These are phyloP conservation scores for Hirsutella minnesotensis DNA, from an alignment of 2,329 filamentous ascomycete genomes.

Conservation along the genomic window DNA sequence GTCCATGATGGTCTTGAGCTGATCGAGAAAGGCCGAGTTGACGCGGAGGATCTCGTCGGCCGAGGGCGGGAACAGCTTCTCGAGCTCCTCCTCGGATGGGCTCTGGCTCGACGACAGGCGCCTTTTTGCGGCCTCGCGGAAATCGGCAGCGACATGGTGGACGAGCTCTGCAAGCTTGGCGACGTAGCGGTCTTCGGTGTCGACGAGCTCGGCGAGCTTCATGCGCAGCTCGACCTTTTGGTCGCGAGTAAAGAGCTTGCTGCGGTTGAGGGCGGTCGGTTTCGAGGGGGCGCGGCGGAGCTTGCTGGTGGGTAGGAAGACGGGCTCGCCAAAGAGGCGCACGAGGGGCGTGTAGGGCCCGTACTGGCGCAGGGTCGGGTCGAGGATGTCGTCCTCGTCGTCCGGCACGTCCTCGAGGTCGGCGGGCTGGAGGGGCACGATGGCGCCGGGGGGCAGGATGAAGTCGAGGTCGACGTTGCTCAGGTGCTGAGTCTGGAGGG, in stretches of 20 bases:
- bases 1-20: constrained; percentile 65
- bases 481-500: constrained; percentile 69
- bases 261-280: constrained; percentile 67
- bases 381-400: constrained; percentile 53
- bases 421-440: constrained; percentile 50
- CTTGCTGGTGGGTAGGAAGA: constrained; percentile 78
- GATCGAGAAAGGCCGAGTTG: constrained; percentile 70
- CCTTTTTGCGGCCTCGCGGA: constrained; percentile 55
- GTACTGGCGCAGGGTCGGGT: constrained; percentile 57
- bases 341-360: constrained; percentile 67
- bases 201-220: constrained; percentile 80
- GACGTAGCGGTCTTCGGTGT: constrained; percentile 92
- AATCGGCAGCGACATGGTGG: constrained; percentile 67
- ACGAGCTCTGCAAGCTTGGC: constrained; percentile 77
- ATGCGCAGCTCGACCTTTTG: constrained; percentile 78
- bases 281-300: constrained; percentile 79
- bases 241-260: constrained; percentile 63
- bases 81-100: constrained; percentile 59
- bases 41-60: constrained; percentile 70
- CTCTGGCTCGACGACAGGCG: constrained; percentile 51
- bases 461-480: constrained; percentile 83
- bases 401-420: constrained; percentile 48
- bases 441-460: constrained; percentile 66
- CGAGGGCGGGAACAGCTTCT: constrained; percentile 69
- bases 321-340: constrained; percentile 67